These are phyloP conservation scores for Sutorius australiensis DNA, from an alignment of 768 basidiomycete species.

Conservation along the genomic window DNA sequence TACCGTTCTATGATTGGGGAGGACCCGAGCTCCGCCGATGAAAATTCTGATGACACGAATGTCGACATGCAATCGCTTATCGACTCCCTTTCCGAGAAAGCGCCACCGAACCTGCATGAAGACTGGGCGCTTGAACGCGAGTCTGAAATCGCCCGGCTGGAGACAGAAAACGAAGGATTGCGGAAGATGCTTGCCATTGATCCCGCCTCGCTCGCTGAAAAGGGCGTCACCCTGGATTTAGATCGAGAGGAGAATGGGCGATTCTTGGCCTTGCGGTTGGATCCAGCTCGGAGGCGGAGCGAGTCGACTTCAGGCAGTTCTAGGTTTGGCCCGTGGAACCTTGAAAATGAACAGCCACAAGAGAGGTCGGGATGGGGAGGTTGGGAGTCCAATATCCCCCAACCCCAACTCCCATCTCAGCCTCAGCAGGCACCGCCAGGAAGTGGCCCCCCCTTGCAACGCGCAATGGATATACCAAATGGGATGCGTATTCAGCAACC, in stretches of 20 bases:
- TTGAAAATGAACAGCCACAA: constrained; percentile 31
- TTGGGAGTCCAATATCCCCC: constrained; percentile 28
- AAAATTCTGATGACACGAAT: constrained; percentile 31
- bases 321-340: constrained; percentile 24
- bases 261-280: constrained; percentile 23
- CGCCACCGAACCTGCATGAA: constrained; percentile 40
- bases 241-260: constrained; percentile 44
- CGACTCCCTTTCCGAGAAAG: constrained; percentile 39
- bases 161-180: constrained; percentile 78
- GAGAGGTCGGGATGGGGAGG: constrained; percentile 22
- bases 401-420: constrained; percentile 28
- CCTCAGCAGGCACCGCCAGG: constrained; percentile 29
- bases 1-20: constrained; percentile 69
- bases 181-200: constrained; percentile 76
- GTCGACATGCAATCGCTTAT: constrained; percentile 42
- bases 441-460: constrained; percentile 37
- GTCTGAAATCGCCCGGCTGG: constrained; percentile 76
- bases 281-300: constrained; percentile 23
- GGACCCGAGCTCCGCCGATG: constrained; percentile 33
- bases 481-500: constrained; percentile 50
- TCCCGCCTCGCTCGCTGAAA: constrained; percentile 45
- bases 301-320: constrained; percentile 24
- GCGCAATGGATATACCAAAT: constrained; percentile 50
- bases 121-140: constrained; percentile 93
- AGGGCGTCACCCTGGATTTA: constrained; percentile 50